Base-by-base conservation (phyloP, 345 rosid genomes). In the Carallia pectinifolia region DNA sequence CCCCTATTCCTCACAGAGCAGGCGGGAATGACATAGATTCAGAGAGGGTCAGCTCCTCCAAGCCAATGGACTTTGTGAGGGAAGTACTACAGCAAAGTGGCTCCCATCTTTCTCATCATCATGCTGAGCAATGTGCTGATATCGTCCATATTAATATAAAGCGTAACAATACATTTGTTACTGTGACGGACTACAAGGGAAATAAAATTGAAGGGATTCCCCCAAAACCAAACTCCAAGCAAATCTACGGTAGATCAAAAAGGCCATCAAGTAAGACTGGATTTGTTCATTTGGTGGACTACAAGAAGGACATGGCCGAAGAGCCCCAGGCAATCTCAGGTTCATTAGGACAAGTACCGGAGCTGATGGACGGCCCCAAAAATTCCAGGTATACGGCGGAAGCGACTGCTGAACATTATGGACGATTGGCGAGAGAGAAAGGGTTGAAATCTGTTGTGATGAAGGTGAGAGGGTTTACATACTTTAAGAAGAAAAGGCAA, bases 341-440 rank as follows among this genome's bases (percentile, higher is more conserved):
- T 3, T 80, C 97, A 0, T 80, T 89, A 0, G 97, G 97, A 50
- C 78, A 84, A 67, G 37, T 87, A 48, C 83, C 88, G 0, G 90
- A 85, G 61, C 68, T 81, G 48, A 85, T 23, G 23, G 80, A 29
- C 23, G 23, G 23, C 23, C 23, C 23, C 23, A 87, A 87, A 75
- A 62, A 81, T 48, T 75, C 95, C 1, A 81, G 83, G 12, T 91
- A 88, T 80, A 84, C 88, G 13, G 90, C 98, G 48, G 98, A 91
- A 76, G 97, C 98, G 29, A 86, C 93, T 9, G 93, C 98, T 7
- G 98, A 94, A 70, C 83, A 85, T 63, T 87, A 85, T 44, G 97
- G 98, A 38, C 79, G 91, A 37, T 34, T 71, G 70, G 86, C 86
- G 1, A 88, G 85, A 72, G 84, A 79, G 2, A 68, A 84, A 86